Base-by-base conservation (phyloP, 202 grass and related monocot species). In the Schoenoplectus tabernaemontani region DNA sequence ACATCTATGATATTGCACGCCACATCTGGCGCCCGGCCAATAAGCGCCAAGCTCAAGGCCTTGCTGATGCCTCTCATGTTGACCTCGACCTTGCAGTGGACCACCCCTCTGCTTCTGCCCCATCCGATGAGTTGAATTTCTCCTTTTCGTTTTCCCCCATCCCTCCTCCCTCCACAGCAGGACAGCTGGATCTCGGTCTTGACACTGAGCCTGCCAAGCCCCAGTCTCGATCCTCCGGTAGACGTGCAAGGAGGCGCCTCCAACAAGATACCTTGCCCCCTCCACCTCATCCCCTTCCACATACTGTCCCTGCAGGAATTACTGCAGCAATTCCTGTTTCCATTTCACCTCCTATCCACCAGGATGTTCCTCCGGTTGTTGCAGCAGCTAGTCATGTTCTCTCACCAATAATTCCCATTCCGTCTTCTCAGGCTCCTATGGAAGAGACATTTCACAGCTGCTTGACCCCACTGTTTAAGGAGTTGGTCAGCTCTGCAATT, bases 391-490 rank as follows among this genome's bases (percentile, higher is more conserved):
- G 6, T 73, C 41, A 68, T 0, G 60, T 86, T 83, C 64, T 84
- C 3, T 7, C 68, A 1, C 66, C 78, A 19, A 19, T 74, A 9
- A 38, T 86, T 22, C 60, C 83, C 2, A 20, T 56, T 38, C 43
- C 68, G 7, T 80, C 76, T 2, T 71, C 66, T 0, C 48, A 65
- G 1, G 57, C 60, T 57, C 75, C 84, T 42, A 57, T 86, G 17
- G 58, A 84, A 12, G 86, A 78, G 56, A 79, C 83, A 7, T 74
- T 93, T 50, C 83, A 76, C 80, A 82, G 85, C 58, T 85, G 87
- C 84, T 84, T 97, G 70, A 78, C 80, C 20, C 84, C 93, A 8
- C 73, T 97, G 30, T 97, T 93, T 82, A 97, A 93, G 79, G 93
- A 97, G 77, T 84, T 97, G 68, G 79, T 93, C 16, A 83, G 72